Evolutionary conservation across 179 eudicot species (phyloP), one percentile per base, ranked within the genome.

Genomic region (Beta corolliflora): DNA sequence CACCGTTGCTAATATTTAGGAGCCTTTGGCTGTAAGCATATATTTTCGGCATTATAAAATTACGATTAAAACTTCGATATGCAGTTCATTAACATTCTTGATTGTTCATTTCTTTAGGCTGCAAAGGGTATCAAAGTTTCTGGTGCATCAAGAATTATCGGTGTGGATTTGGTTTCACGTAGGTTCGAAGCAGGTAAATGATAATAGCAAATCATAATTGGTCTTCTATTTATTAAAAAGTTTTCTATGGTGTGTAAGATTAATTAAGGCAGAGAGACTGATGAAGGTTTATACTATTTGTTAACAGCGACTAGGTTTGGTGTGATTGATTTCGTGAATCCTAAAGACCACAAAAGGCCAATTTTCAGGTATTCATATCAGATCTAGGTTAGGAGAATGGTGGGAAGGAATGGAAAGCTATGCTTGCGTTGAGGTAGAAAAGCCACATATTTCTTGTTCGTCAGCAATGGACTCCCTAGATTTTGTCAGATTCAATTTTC

Each of bases 291-390:
- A 36, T 75, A 14, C 50, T 71, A 6, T 5, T 75, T 3, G 15
- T 11, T 41, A 75, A 73, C 90, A 88, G 90, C 90, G 0, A 85
- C 79, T 78, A 85, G 82, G 45, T 85, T 85, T n/a, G 87, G 87
- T 41, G 89, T 88, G 54, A 92, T 90, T 19, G 93, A 92, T 52
- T 91, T 84, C 75, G 86, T 92, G 77, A 92, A 92, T 85, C 93
- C 95, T 0, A 92, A 91, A 63, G 93, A 92, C 71, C 77, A 89
- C 75, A 66, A 85, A 48, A 92, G 88, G 76, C 95, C 95, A 45
- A 91, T 90, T 31, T 25, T 25, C 25, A 25, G 25, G 25, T 25
- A 25, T 25, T 25, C 25, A 25, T 25, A 25, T 25, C 25, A 25
- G 25, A 25, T 25, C 25, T 25, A 25, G 25, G 25, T 25, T 25